Evolutionary conservation across 192 early-diverging fungal species (phyloP), one percentile per base, ranked within the genome.

Genomic region (Entrophospora sp.): DNA sequence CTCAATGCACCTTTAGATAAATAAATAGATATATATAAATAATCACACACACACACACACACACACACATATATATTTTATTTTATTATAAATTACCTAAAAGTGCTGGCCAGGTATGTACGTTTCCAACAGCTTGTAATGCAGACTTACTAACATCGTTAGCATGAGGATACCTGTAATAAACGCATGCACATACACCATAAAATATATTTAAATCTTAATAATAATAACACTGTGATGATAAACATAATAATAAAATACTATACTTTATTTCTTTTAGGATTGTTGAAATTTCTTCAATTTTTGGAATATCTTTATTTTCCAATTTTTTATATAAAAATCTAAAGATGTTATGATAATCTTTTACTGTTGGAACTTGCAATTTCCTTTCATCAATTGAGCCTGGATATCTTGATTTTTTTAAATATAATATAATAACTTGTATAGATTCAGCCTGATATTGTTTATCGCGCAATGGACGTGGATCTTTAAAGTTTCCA

Each of bases 321-420:
- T 92, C 90, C 38, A 92, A 68, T 70, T 80, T 76, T 12, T 76
- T 74, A 67, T 89, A 89, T 4, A 91, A 73, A 63, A 88, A 90
- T 52, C 76, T 83, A 76, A 92, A 91, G 24, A 91, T 89, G 28
- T 64, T 71, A 53, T 81, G 75, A 73, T 87, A 92, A 51, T 89
- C 89, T 71, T 89, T 90, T 34, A 65, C 73, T 14, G 80, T 81
- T n/a, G 88, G 88, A 13, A 77, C 74, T 27, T 72, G 53, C 30
- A 92, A 69, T 2, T 72, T 76, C 52, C 85, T 89, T n/a, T 76
- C 68, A 7, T 77, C 72, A 40, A 90, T 58, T 46, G 74, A 34
- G 2, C 81, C 75, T 8, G 79, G 76, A 71, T 84, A 91, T n/a
- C 83, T 85, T 38, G 74, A 71, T 13, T 83, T 55, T 7, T 82